A percentile compares a stretch with the other conserved stretches of the same genome.
phyloP scores from a whole-genome alignment of 2,329 filamentous ascomycete species.

The Colletotrichum navitas region DNA sequence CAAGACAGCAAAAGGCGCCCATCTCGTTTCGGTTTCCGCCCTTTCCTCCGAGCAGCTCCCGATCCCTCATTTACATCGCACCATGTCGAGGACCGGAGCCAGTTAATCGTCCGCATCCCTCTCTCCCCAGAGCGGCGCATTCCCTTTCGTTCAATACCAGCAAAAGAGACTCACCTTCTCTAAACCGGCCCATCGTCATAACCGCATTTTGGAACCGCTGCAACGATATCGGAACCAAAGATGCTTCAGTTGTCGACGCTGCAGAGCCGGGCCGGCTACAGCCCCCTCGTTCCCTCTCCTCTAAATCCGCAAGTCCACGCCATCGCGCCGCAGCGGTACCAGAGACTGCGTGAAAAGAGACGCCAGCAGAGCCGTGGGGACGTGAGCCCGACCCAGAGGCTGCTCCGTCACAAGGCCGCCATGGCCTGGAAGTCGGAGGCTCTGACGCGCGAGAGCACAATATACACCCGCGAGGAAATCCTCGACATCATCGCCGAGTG shows the following conservation, averaged over 20 bases:
- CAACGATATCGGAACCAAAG: background rate
- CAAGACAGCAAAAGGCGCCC: slow-evolving; percentile 5
- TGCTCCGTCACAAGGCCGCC: slow-evolving; percentile 58
- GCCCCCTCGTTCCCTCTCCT: slow-evolving; percentile 48
- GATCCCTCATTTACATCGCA: background rate
- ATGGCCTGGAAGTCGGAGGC: slow-evolving; percentile 53
- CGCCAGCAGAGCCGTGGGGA: slow-evolving; percentile 42
- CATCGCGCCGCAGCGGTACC: slow-evolving; percentile 37
- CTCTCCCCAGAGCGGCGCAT: slow-evolving; percentile 18
- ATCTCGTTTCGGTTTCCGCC: background rate
- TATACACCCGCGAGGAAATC: slow-evolving; percentile 38
- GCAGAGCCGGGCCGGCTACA: slow-evolving; percentile 43
- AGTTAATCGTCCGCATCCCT: slow-evolving; percentile 16
- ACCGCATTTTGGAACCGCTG: background rate
- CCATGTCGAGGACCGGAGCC: slow-evolving; percentile 13
- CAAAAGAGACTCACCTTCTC: background rate
- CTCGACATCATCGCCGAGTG: slow-evolving; percentile 39
- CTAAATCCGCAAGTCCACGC: slow-evolving; percentile 46
- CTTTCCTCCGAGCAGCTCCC: slow-evolving; percentile 2
- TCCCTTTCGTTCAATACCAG: slow-evolving; percentile 4
- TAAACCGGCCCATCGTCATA: background rate
- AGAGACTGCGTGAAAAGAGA: slow-evolving; percentile 40
- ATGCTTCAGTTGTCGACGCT: slow-evolving; percentile 37
- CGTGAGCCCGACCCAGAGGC: slow-evolving; percentile 55
- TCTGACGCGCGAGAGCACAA: slow-evolving; percentile 36